These are phyloP conservation scores for Calendula officinalis DNA, from an alignment of 129 eudicot genomes.

Conservation along the genomic window DNA sequence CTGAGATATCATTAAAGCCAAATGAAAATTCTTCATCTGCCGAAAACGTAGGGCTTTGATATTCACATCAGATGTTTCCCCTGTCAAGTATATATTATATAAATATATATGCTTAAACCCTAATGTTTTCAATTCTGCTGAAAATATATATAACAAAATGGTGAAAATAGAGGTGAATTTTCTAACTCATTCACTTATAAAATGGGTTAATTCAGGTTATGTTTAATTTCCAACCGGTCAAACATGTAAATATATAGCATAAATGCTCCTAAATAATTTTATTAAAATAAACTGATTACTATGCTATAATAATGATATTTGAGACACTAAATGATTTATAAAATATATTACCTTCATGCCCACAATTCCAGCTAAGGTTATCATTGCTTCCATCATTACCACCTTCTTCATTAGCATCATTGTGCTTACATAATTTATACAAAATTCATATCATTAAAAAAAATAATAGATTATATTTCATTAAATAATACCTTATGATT, in stretches of 20 bases:
- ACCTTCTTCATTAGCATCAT: constrained; percentile 96
- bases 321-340: too few species aligned
- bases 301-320: too few species aligned
- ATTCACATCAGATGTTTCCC: constrained; percentile 71
- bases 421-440: constrained; percentile 51
- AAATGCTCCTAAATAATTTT: too few species aligned
- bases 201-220: too few species aligned
- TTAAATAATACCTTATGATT: constrained; percentile 64
- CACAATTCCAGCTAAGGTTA: constrained; percentile 96
- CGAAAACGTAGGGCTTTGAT: constrained; percentile 67
- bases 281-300: too few species aligned
- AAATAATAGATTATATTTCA: constrained; percentile 4
- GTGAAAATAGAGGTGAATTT: not conserved
- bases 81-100: constrained; percentile 45
- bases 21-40: constrained; percentile 93
- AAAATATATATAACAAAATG: not conserved
- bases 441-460: not conserved
- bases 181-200: too few species aligned
- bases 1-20: constrained; percentile 93
- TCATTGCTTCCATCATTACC: constrained; percentile 98
- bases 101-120: constrained; percentile 4
- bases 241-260: too few species aligned
- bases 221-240: too few species aligned
- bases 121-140: not conserved
- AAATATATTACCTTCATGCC: constrained; percentile 81